These are phyloP conservation scores for Pseudozyma flocculosa DNA, from an alignment of 1,284 basidiomycete species.

Conservation along the genomic window DNA sequence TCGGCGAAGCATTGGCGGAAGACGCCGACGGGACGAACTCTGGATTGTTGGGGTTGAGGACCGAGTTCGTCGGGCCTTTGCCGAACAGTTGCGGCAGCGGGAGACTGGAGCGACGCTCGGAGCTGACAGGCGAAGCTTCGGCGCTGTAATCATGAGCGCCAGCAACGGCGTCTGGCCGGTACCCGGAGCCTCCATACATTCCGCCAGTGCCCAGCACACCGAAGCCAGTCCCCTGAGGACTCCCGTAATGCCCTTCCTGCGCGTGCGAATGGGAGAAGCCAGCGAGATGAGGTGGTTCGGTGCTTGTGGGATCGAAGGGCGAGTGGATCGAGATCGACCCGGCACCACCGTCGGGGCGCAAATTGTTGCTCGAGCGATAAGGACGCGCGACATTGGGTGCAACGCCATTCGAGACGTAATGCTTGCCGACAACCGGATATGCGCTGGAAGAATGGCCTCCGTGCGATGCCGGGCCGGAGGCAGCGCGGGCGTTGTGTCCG, in stretches of 20 bases:
- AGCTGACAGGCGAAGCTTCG: not conserved
- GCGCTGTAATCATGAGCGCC: not conserved
- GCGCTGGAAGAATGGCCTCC: not conserved
- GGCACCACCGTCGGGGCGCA: not conserved
- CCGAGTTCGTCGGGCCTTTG: constrained; percentile 8
- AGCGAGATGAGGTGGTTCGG: not conserved
- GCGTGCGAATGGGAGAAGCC: not conserved
- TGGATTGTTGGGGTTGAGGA: constrained; percentile 40
- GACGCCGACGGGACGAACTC: constrained; percentile 40
- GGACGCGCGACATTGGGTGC: not conserved
- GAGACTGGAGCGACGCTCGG: constrained; percentile 19
- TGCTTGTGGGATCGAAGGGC: not conserved
- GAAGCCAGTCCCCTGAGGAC: not conserved
- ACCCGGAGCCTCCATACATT: not conserved
- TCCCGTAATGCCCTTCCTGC: not conserved
- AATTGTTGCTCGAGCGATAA: not conserved
- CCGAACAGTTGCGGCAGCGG: constrained; percentile 21
- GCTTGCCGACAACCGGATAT: no score
- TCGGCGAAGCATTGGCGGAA: constrained; percentile 29
- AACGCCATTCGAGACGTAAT: not conserved
- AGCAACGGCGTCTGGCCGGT: not conserved
- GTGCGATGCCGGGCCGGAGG: not conserved
- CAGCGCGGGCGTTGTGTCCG: not conserved
- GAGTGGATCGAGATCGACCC: not conserved
- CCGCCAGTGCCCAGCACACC: not conserved